A percentile compares a stretch with the other conserved stretches of the same genome.
Evolutionary conservation across 768 basidiomycete genomes (phyloP).

Genomic region (Termitomyces sp.): DNA sequence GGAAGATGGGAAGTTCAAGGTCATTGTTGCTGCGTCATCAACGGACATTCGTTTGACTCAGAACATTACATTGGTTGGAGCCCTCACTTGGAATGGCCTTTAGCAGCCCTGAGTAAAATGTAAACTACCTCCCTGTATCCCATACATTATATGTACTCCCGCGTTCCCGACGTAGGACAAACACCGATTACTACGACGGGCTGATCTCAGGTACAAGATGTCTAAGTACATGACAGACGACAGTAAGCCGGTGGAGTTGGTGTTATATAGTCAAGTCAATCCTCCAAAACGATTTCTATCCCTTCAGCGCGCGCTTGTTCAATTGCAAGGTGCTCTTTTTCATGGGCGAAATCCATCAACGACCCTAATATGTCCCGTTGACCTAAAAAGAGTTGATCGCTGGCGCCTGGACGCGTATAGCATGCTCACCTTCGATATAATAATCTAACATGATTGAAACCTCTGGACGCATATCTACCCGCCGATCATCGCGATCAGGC

Average conservation of each 20-base stretch:
- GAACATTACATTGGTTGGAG: conserved; percentile 28
- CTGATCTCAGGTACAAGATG: background rate
- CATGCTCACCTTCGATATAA: conserved; percentile 58
- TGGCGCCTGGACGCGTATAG: background rate
- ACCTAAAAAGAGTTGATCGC: conserved; percentile 30
- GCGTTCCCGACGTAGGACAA: background rate
- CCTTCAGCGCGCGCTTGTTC: conserved; percentile 48
- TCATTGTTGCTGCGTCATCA: conserved; percentile 46
- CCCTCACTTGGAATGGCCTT: conserved; percentile 41
- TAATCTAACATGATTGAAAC: conserved; percentile 63
- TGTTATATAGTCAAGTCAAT: conserved; percentile 11
- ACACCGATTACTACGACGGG: background rate
- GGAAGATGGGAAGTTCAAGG: conserved; percentile 42
- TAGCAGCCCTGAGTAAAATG: conserved; percentile 9
- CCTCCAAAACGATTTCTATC: conserved; percentile 51
- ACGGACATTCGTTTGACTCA: conserved; percentile 35
- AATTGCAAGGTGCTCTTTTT: conserved; percentile 46
- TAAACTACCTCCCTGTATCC: background rate
- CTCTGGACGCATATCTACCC: conserved; percentile 40
- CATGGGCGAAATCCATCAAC: conserved; percentile 43
- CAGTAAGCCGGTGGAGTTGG: background rate
- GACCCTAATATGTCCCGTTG: conserved; percentile 57
- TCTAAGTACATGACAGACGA: background rate
- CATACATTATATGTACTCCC: background rate
- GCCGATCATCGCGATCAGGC: conserved; percentile 15